Base-by-base conservation (phyloP, 495 filamentous ascomycete species). In the Rhizodiscina lignyota region DNA sequence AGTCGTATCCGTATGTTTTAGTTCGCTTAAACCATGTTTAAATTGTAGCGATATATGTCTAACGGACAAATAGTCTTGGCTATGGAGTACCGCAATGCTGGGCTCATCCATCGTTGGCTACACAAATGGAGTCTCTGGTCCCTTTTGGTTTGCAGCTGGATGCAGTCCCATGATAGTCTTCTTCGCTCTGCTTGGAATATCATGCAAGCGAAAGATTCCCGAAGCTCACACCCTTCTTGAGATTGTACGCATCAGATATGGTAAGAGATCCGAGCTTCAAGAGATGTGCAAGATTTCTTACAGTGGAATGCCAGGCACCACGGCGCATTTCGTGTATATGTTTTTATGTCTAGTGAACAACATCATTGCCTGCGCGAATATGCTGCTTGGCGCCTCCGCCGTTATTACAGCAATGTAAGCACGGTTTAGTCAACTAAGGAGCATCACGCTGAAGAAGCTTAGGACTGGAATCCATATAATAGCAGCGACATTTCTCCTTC, bases 321-420 rank as follows among this genome's bases (percentile, higher is more conserved):
- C 75, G 34, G 51, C 75, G 1, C 72, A 74, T 36, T 69, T 67
- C 34, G 63, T 70, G 0, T 64, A 59, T 36, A 60, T 61, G 51
- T 42, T 57, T 2, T 38, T 62, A 22, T 61, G 55, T 31, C 34
- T 62, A 31, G 40, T 61, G 24, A 62, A 60, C 43, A 62, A 62
- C 32, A 53, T 64, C 36, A 57, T 64, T 29, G 59, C 54, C 0
- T 55, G 54, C 20, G 59, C 55, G 0, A 62, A 59, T 37, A 60
- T 64, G 59, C 47, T 64, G 2, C 45, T 64, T 6, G 59, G 59
- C 8, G 61, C 46, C 51, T 37, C 58, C 49, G 6, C 58, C 54
- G 2, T 53, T 54, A 24, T 39, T 6, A 35, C 36, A 8, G 41
- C 41, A 1, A 34, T 43, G n/a, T n/a, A n/a, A n/a, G 40, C 20